Evolutionary conservation across 2,329 filamentous ascomycete genomes (phyloP).

Genomic region (Drechslera avenae): DNA sequence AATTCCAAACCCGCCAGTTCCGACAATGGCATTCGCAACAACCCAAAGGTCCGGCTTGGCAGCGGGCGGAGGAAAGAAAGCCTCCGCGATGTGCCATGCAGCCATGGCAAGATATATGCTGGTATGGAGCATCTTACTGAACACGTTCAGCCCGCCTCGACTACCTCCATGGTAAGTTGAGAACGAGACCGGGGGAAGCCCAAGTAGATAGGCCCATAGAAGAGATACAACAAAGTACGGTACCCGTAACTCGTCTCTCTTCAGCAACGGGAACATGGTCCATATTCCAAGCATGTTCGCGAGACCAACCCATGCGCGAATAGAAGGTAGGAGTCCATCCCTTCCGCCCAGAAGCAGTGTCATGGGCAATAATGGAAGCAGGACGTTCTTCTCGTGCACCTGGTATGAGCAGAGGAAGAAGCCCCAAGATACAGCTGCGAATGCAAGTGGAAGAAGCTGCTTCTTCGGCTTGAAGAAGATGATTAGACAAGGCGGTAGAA

Average conservation of each 20-base stretch:
- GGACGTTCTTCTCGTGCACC: slow-evolving; percentile 96
- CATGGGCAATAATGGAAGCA: slow-evolving; percentile 92
- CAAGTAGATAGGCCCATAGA: slow-evolving; percentile 90
- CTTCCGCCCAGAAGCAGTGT: slow-evolving; percentile 81
- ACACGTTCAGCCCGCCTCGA: slow-evolving; percentile 54
- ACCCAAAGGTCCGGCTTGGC: slow-evolving; percentile 94
- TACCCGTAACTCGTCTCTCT: slow-evolving; percentile 79
- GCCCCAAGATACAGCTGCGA: slow-evolving; percentile 87
- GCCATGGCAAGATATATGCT: slow-evolving; percentile 78
- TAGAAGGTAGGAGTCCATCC: slow-evolving; percentile 75
- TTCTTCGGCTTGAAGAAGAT: slow-evolving; percentile 80
- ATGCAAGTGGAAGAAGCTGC: slow-evolving; percentile 75
- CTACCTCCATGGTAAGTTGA: slow-evolving; percentile 64
- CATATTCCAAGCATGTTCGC: slow-evolving; percentile 87
- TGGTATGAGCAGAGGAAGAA: slow-evolving; percentile 99
- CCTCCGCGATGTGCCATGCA: slow-evolving; percentile 79
- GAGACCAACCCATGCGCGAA: slow-evolving; percentile 91
- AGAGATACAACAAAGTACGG: slow-evolving; percentile 85
- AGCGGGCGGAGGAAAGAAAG: slow-evolving; percentile 68
- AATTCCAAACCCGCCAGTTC: slow-evolving; percentile 80
- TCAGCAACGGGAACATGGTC: slow-evolving; percentile 92
- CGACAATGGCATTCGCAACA: slow-evolving; percentile 85
- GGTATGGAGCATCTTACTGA: slow-evolving; percentile 73
- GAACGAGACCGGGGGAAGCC: slow-evolving; percentile 78
- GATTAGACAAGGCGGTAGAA: slow-evolving; percentile 77